phyloP scores from a whole-genome alignment of 345 rosid species.

The Kandelia obovata region DNA sequence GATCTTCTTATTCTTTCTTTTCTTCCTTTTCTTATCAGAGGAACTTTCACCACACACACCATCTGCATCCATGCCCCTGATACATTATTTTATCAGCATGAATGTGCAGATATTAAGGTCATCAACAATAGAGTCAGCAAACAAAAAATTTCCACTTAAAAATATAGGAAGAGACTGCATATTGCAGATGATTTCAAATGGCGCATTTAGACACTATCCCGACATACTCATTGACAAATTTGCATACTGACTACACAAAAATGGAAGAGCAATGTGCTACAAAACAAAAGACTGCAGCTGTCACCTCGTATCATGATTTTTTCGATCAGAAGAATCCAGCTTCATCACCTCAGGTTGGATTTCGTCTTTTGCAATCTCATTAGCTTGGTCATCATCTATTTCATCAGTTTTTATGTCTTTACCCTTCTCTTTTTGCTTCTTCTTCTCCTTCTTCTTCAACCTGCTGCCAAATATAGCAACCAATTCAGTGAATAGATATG shows the following conservation, averaged over 20 bases:
- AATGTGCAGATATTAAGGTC: conserved; percentile 1
- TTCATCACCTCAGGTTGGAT: conserved; percentile 31
- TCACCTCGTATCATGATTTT: conserved; percentile 37
- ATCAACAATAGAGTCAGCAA: conserved; percentile 2
- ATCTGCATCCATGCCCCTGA: conserved; percentile 35
- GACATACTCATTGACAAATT: neutral
- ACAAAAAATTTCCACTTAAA: too few relatives aligned
- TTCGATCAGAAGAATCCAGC: conserved; percentile 30
- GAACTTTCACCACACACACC: conserved; percentile 31
- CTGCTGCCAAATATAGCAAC: conserved; percentile 33
- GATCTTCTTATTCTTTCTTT: conserved; percentile 54
- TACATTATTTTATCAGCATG: conserved; percentile 8
- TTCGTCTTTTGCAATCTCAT: conserved; percentile 17
- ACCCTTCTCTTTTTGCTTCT: conserved; percentile 47
- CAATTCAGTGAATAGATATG: conserved; percentile 13
- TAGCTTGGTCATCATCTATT: conserved; percentile 19
- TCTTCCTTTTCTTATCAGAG: conserved; percentile 61
- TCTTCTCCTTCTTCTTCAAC: conserved; percentile 56
- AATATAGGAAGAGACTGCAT: too few relatives aligned
- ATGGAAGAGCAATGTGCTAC: neutral
- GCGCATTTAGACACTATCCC: neutral
- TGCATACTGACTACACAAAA: neutral
- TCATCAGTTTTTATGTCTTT: conserved; percentile 25
- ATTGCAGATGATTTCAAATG: too few relatives aligned
- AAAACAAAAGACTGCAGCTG: conserved; percentile 14